Evolutionary conservation across 2,329 filamentous ascomycete species (phyloP), one percentile per base, ranked within the genome.

Genomic region (Fusarium cyanostomum): DNA sequence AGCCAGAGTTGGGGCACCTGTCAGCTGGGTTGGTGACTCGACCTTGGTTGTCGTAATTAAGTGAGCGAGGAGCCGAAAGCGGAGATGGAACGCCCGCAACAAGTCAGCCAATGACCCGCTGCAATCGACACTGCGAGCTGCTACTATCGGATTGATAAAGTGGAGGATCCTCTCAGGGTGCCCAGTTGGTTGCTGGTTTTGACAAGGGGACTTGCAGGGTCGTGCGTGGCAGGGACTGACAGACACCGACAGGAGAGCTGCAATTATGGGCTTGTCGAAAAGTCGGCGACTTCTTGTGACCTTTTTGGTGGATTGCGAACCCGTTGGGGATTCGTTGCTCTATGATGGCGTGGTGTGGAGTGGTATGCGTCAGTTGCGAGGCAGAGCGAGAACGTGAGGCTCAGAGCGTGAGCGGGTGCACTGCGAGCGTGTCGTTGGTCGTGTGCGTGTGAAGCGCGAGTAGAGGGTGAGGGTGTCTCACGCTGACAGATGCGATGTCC

Each of bases 41-140:
- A 59, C 58, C 45, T 46, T 59, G 55, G 56, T 70, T 55, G 55
- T 69, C 66, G 59, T 62, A 59, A 69, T 65, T 56, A 62, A 66
- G 52, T 58, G 68, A 68, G 67, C 57, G 62, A 71, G 63, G 42
- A 70, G 62, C 69, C 69, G 69, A 71, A 71, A 71, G 55, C 69
- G 69, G 69, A 71, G 68, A 52, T 66, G 55, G 48, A 58, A 59
- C 62, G 67, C 54, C 56, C 57, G 67, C 56, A 64, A 50, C 28
- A 48, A 55, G 45, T 42, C 49, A 58, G 52, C 68, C 66, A 70
- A 71, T 70, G 45, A 58, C 51, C 42, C 42, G 52, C 44, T 43
- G 64, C 64, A 69, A 71, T 70, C 66, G 56, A 67, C 24, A 26
- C 44, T 59, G 62, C 53, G 52, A 66, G 48, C 52, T 64, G 62